Base-by-base conservation (phyloP, 176 grass and related monocot species). In the Oryza glumipatula region DNA sequence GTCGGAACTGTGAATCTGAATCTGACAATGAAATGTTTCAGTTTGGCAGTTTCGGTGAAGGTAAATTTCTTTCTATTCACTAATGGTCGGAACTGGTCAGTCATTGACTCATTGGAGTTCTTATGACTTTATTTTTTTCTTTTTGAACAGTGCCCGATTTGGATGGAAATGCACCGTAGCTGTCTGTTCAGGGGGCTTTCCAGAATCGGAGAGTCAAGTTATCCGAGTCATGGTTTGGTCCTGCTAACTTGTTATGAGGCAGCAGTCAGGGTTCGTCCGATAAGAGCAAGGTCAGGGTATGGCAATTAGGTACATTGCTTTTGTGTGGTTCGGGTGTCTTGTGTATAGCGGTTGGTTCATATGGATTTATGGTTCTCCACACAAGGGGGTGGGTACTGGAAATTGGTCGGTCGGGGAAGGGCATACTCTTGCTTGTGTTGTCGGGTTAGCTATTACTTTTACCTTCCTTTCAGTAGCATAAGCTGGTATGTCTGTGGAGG, bases 21-120 rank as follows among this genome's bases (percentile, higher is more conserved):
- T 32, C 30, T 47, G 84, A 80, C 28, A 69, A 70, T 90, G 82
- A 7, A 8, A 60, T 70, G 1, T 78, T 72, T 33, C 49, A 58
- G 30, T 81, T 84, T 63, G 86, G 70, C 61, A 87, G 64, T 94
- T 94, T 74, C 46, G 77, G n/a, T 81, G 63, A 76, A 83, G 81
- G 86, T 83, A 68, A 70, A 41, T 70, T 49, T 68, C 32, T 70
- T 49, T 68, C 32, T 67, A 14, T 22, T 80, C 0, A 33, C 6
- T 36, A 54, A 46, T 54, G 15, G 23, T 56, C 54, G 11, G 4
- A 74, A 80, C 63, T 72, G 65, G 32, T 72, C 41, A 67, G 7
- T 24, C 19, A 76, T 44, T 44, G 43, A 7, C 43, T 44, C 43
- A 10, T 56, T 41, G 1, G 32, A 43, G 22, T 41, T 33, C 15